phyloP scores from a whole-genome alignment of 2,329 filamentous ascomycete genomes.

The Ceratocystis eucalypticola region DNA sequence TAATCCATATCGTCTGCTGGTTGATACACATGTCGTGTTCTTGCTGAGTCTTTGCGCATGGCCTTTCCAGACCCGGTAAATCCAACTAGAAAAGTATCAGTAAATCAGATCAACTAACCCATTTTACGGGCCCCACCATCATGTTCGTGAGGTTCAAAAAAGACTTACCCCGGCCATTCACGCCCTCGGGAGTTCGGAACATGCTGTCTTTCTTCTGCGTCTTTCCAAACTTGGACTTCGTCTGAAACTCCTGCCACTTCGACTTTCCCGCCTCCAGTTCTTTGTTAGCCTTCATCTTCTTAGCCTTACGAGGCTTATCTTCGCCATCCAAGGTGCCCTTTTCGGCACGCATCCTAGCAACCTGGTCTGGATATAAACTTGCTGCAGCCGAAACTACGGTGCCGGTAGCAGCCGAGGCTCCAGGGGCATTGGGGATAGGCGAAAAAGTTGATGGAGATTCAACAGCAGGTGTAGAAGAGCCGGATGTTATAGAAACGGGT shows the following conservation, averaged over 20 bases:
- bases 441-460: constrained; percentile 12
- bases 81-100: constrained; percentile 51
- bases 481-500: constrained; percentile 22
- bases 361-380: constrained; percentile 41
- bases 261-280: constrained; percentile 80
- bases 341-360: constrained; percentile 42
- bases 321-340: constrained; percentile 44
- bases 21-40: constrained; percentile 75
- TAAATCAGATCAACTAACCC: neutral
- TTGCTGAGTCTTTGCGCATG: constrained; percentile 83
- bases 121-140: neutral
- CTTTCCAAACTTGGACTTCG: constrained; percentile 59
- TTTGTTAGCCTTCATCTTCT: constrained; percentile 83
- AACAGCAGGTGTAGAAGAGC: constrained; percentile 9
- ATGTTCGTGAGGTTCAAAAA: neutral
- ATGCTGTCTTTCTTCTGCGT: constrained; percentile 78
- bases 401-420: constrained; percentile 27
- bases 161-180: constrained; percentile 66
- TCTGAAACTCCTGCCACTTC: constrained; percentile 89
- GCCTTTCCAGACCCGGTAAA: constrained; percentile 90
- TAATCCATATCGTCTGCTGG: constrained; percentile 60
- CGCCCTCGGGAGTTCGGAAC: constrained; percentile 83
- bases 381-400: constrained; percentile 44
- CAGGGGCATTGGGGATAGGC: constrained; percentile 10
- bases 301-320: constrained; percentile 64